Evolutionary conservation across 345 rosid genomes (phyloP).

Genomic region (Melastoma malabathricum): DNA sequence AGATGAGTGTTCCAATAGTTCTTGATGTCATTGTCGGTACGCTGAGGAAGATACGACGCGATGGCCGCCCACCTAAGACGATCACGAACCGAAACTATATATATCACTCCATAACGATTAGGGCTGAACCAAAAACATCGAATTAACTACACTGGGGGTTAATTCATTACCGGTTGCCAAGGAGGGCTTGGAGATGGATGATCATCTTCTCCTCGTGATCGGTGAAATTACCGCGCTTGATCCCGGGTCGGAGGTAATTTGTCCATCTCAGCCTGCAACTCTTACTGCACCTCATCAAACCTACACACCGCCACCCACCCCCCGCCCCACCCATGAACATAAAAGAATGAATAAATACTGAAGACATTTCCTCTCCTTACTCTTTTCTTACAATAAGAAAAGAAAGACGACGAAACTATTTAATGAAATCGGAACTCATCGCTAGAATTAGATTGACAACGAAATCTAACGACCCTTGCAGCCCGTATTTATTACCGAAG

Average conservation of each 20-base stretch:
- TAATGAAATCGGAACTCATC: too few relatives aligned
- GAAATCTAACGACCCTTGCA: too few relatives aligned
- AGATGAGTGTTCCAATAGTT: conserved; percentile 91
- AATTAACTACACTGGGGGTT: background rate
- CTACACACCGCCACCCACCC: conserved; percentile 18
- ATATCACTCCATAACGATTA: background rate
- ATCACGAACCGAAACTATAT: background rate
- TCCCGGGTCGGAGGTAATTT: conserved; percentile 90
- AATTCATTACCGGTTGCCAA: conserved; percentile 65
- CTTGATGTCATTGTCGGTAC: conserved; percentile 91
- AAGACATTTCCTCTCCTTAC: too few relatives aligned
- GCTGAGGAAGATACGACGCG: conserved; percentile 93
- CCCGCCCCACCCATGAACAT: background rate
- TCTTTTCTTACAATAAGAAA: too few relatives aligned
- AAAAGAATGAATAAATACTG: too few relatives aligned
- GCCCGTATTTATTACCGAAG: too few relatives aligned
- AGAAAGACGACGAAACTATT: too few relatives aligned
- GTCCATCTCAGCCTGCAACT: conserved; percentile 99
- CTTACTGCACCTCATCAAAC: conserved; percentile 91
- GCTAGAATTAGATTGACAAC: too few relatives aligned
- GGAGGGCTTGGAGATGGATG: conserved; percentile 92
- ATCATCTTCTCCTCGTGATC: conserved; percentile 86
- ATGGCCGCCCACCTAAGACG: conserved; percentile 90
- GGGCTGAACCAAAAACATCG: too few relatives aligned
- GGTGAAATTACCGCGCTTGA: conserved; percentile 82